Base-by-base conservation (phyloP, 75 land plant species). In the Sequoiadendron giganteum region DNA sequence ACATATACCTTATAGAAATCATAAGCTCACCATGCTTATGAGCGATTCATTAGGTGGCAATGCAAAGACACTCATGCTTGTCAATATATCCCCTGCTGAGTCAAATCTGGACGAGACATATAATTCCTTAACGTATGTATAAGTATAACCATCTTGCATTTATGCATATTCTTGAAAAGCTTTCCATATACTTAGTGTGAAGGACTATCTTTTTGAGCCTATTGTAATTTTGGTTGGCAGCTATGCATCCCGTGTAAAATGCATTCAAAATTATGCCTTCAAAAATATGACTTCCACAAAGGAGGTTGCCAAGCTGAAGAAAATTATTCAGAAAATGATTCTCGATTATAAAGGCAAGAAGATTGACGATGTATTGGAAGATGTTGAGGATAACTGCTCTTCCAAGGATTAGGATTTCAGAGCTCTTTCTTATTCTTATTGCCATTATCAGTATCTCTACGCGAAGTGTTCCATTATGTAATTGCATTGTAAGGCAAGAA, bases 41-140 rank as follows among this genome's bases (percentile, higher is more conserved):
- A 97, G 99, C 85, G 99, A 98, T 87, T 98, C 99, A 65, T 95
- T 98, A 43, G 99, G 99, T 76, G 99, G 99, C 32, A 98, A 98
- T 92, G 99, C 99, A 7, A 98, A 98, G 89, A 98, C 99, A 30
- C 94, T 98, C 14, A 98, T 98, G 99, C 96, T 98, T 90, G 99
- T 98, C 13, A 98, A 98, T 88, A 90, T 97, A 52, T 98, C 99
- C 77, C 99, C 99, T 40, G 97, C 97, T 72, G 96, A 96, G 68
- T 97, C 99, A 73, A 98, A 97, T 88, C 90, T 98, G 87, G 99
- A 98, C 61, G 99, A 98, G 93, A 93, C 99, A 0, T 90, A 97
- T 88, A 98, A 97, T 84, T 97, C 99, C 55, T 90, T 98, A 56
- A 92, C 80, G 99, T 98, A 93, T 61, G 94, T 90, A 16, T 45